phyloP scores from a whole-genome alignment of 257 asterid species.

The Thymus quinquecostatus region DNA sequence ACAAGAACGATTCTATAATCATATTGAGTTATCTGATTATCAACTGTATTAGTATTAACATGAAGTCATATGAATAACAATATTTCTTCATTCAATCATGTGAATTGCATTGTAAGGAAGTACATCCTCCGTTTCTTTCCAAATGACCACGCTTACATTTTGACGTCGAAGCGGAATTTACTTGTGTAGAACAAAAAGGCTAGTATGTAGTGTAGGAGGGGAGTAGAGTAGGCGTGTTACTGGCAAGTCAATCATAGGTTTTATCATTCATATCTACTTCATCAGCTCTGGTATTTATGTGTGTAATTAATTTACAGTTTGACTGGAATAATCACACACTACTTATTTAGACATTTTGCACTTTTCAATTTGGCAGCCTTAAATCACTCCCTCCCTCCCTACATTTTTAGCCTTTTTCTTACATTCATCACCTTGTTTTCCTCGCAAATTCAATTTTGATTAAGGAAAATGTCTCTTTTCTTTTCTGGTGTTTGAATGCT shows the following conservation, averaged over 20 bases:
- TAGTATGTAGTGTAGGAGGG: not conserved
- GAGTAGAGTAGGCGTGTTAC: conserved; percentile 11
- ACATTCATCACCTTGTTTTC: conserved; percentile 29
- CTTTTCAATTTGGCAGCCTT: conserved; percentile 27
- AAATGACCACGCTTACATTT: too few relatives aligned
- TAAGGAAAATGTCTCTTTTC: not conserved
- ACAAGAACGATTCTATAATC: too few relatives aligned
- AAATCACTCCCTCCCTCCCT: conserved; percentile 10
- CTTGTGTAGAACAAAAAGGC: not conserved
- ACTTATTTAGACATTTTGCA: conserved; percentile 18
- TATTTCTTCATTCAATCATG: too few relatives aligned
- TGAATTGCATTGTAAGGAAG: too few relatives aligned
- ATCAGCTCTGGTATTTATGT: not conserved
- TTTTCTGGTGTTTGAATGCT: not conserved
- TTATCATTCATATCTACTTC: not conserved
- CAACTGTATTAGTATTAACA: too few relatives aligned
- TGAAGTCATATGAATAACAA: too few relatives aligned
- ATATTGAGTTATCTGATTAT: too few relatives aligned
- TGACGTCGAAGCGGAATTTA: too few relatives aligned
- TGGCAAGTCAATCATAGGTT: conserved; percentile 21
- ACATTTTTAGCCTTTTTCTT: not conserved
- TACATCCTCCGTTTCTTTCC: too few relatives aligned
- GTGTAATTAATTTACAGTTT: conserved; percentile 19
- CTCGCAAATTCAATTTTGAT: not conserved
- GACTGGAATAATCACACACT: conserved; percentile 21